phyloP scores from a whole-genome alignment of 177 flowering plant genomes.

The Telopea speciosissima region DNA sequence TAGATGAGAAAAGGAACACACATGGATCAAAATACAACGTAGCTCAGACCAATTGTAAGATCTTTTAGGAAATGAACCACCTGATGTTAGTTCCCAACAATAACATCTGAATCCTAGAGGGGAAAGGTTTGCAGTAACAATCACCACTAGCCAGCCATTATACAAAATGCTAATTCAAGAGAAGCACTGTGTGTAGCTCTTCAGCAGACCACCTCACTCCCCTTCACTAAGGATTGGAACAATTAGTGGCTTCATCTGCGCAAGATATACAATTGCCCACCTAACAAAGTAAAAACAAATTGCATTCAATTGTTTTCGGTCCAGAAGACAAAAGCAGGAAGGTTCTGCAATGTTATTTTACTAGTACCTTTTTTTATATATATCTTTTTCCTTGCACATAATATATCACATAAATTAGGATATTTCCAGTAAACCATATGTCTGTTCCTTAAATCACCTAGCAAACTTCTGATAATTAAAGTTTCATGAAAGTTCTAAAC shows the following conservation, averaged over 20 bases:
- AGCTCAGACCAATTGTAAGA: neutral
- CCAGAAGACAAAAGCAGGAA: no score
- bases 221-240: conserved; percentile 60
- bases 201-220: conserved; percentile 24
- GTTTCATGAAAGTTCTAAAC: neutral
- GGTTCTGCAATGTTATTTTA: no score
- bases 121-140: neutral
- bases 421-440: neutral
- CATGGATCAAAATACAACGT: neutral
- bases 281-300: conserved; percentile 16
- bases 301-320: no score
- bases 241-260: conserved; percentile 67
- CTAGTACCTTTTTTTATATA: no score
- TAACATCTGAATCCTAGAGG: conserved; percentile 3
- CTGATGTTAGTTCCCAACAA: conserved; percentile 4
- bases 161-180: conserved; percentile 9
- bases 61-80: conserved; percentile 2
- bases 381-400: no score
- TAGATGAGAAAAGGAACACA: neutral
- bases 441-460: neutral
- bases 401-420: neutral
- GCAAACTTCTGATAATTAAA: neutral
- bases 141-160: conserved; percentile 3
- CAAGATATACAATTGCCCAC: conserved; percentile 81
- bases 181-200: neutral